Conservation (phyloP, 768 basidiomycete genomes). For the Tulasnella sp. region DNA sequence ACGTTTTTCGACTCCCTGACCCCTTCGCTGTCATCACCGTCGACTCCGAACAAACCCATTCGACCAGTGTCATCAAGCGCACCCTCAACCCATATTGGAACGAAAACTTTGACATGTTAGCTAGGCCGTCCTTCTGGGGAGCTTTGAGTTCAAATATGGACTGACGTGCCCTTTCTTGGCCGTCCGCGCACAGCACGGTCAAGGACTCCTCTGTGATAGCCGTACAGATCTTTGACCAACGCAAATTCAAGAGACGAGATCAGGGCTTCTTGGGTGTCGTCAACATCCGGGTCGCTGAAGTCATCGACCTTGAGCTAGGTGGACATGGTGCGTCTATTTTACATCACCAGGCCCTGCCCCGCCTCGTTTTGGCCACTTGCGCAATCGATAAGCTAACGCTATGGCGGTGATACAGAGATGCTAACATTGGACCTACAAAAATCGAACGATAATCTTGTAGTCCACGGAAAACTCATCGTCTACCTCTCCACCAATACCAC, state of each 20-base stretch:
- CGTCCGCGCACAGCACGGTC: conserved; percentile 49
- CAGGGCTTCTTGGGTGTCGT: conserved; percentile 98
- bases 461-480: conserved; percentile 94
- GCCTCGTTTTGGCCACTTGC: background rate
- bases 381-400: background rate
- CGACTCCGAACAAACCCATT: conserved; percentile 93
- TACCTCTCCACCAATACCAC: conserved; percentile 87
- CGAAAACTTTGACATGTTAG: conserved; percentile 94
- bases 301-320: conserved; percentile 80
- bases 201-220: conserved; percentile 97
- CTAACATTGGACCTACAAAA: conserved; percentile 93
- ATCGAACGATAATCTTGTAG: conserved; percentile 96
- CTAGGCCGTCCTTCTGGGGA: background rate
- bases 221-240: conserved; percentile 97
- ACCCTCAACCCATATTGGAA: conserved; percentile 95
- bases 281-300: conserved; percentile 83
- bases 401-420: conserved; percentile 52
- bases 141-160: background rate
- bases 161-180: conserved; percentile 2
- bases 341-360: background rate
- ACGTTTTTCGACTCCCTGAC: conserved; percentile 92
- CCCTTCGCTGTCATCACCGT: conserved; percentile 98
- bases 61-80: conserved; percentile 94
- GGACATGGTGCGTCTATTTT: conserved; percentile 63
- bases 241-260: conserved; percentile 96